These are phyloP conservation scores for Salix suchowensis DNA, from an alignment of 345 rosid species.

Conservation along the genomic window DNA sequence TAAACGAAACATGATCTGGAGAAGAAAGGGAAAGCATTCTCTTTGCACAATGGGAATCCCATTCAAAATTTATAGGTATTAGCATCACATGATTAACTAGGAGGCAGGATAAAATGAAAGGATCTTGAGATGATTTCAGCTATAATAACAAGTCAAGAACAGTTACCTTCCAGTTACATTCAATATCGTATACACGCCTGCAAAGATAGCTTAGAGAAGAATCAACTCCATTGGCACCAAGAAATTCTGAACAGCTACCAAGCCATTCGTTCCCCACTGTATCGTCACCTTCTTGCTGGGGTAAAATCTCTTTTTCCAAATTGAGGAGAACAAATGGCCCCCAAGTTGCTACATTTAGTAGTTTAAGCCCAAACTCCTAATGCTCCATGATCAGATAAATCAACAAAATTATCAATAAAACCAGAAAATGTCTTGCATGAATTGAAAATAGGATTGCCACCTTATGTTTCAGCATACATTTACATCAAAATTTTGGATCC, in stretches of 20 bases:
- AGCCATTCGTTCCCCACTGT: constrained; percentile 67
- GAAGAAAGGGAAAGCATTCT: not conserved
- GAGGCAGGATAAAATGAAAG: not conserved
- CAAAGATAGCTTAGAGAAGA: constrained; percentile 54
- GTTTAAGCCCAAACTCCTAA: constrained; percentile 81
- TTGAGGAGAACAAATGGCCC: constrained; percentile 89
- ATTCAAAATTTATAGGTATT: not conserved
- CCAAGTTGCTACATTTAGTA: constrained; percentile 66
- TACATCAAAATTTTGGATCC: constrained; percentile 51
- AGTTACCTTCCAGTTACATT: constrained; percentile 91
- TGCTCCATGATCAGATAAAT: constrained; percentile 19
- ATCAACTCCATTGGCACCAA: constrained; percentile 59
- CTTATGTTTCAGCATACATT: constrained; percentile 40
- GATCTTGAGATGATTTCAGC: not conserved
- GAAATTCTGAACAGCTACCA: constrained; percentile 55
- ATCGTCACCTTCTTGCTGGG: constrained; percentile 24
- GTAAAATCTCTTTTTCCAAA: constrained; percentile 28
- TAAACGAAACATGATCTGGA: not conserved
- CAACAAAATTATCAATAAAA: constrained; percentile 15
- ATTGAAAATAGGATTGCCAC: constrained; percentile 4
- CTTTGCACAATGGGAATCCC: not conserved
- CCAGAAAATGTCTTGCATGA: not conserved
- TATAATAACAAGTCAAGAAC: not conserved
- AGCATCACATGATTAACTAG: not conserved
- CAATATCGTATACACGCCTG: constrained; percentile 66